A percentile compares a stretch with the other conserved stretches of the same genome.
Conservation (phyloP, 345 rosid genomes). For the Ceriops tagal region DNA sequence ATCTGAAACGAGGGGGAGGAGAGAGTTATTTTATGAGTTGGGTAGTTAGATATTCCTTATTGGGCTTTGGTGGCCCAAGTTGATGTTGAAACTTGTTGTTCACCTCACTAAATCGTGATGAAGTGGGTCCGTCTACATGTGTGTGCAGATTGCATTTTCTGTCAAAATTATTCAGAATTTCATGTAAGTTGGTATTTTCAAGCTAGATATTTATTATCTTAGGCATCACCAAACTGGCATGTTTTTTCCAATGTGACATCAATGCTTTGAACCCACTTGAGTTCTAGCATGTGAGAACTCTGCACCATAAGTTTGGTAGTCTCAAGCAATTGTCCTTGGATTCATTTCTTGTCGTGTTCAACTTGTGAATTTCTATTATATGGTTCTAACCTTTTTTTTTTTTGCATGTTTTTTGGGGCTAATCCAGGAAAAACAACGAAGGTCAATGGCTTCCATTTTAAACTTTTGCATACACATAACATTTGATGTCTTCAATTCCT, state of each 20-base stretch:
- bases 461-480: neutral
- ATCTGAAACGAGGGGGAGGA: no score
- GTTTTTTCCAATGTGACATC: no score
- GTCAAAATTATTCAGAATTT: neutral
- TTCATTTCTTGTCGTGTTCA: conserved; percentile 14
- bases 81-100: neutral
- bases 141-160: neutral
- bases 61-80: no score
- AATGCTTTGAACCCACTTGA: no score
- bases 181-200: neutral
- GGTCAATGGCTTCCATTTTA: conserved; percentile 28
- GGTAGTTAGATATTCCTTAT: no score
- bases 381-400: conserved; percentile 27
- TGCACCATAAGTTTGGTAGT: neutral
- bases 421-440: conserved; percentile 59
- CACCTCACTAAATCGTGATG: neutral
- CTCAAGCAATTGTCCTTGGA: neutral
- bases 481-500: neutral
- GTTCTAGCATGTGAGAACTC: no score
- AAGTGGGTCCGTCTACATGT: neutral
- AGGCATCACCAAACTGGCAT: no score
- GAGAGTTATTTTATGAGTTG: no score
- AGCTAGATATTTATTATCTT: neutral
- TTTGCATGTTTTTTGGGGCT: conserved; percentile 21
- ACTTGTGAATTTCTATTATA: conserved; percentile 10